Conservation (phyloP, 306 rosid genomes). For the Trifolium dubium region DNA sequence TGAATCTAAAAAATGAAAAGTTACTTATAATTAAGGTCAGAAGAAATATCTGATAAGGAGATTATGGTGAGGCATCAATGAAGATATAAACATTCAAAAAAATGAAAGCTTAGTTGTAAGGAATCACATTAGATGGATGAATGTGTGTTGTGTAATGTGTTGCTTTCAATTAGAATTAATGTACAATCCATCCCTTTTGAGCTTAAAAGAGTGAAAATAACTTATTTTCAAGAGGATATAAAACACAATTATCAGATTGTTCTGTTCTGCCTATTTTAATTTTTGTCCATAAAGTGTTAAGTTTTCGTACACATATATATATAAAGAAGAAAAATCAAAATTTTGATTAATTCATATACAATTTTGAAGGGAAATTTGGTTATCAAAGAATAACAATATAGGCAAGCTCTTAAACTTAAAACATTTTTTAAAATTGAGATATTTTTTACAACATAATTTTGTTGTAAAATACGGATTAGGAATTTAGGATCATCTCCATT, state of each 20-base stretch:
- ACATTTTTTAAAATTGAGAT: too few species aligned
- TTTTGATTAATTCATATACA: not conserved
- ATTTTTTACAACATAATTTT: too few species aligned
- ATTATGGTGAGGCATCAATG: conserved; percentile 32
- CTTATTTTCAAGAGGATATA: not conserved
- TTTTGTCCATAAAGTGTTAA: not conserved
- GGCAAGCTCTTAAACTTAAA: too few species aligned
- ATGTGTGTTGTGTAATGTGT: conserved; percentile 18
- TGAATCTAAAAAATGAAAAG: too few species aligned
- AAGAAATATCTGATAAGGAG: conserved; percentile 21
- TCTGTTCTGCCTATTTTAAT: not conserved
- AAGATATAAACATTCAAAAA: conserved; percentile 34
- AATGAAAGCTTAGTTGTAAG: conserved; percentile 34
- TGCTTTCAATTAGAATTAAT: conserved; percentile 36
- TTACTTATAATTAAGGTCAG: too few species aligned
- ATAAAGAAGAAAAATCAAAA: not conserved
- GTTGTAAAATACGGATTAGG: too few species aligned
- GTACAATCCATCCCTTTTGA: conserved; percentile 26
- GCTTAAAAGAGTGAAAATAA: not conserved
- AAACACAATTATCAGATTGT: not conserved
- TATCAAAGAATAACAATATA: too few species aligned
- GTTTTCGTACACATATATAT: too few species aligned
- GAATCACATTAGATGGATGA: conserved; percentile 7
- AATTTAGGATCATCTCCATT: too few species aligned
- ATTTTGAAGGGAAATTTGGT: too few species aligned